Percentiles rank a stretch among this genome's conserved stretches.
Evolutionary conservation across 345 rosid species (phyloP).

Genomic region (Nephelium lappaceum): DNA sequence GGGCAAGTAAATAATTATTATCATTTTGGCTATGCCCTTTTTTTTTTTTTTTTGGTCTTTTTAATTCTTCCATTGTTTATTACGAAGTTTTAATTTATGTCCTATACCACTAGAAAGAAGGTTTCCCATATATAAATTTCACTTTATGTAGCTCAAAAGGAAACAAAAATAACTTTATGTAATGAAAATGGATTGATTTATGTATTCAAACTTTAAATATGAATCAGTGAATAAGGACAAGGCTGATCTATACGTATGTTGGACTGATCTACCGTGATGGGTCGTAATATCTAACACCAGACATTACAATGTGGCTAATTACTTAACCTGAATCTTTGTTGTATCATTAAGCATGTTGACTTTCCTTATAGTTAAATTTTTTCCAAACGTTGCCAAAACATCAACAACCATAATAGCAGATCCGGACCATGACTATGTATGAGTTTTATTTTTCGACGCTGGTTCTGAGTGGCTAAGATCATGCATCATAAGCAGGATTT

Average conservation of each 20-base stretch:
- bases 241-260: background rate
- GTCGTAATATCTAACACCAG: background rate
- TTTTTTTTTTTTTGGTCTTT: background rate
- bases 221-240: background rate
- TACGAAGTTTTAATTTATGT: slow-evolving; percentile 8
- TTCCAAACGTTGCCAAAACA: background rate
- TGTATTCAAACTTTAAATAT: background rate
- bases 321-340: background rate
- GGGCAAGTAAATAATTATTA: slow-evolving; percentile 47
- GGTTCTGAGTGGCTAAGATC: background rate
- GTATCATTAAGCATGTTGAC: background rate
- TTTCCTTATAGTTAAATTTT: background rate
- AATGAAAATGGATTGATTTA: background rate
- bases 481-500: background rate
- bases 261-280: background rate
- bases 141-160: background rate
- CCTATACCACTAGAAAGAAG: background rate
- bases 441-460: background rate
- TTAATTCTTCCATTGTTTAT: background rate
- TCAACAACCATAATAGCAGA: background rate
- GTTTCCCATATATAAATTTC: background rate
- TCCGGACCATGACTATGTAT: background rate
- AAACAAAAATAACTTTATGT: background rate
- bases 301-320: background rate
- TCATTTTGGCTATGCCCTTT: background rate